A percentile compares a stretch with the other conserved stretches of the same genome.
Evolutionary conservation across 140 eudicot genomes (phyloP).

Genomic region (Erigeron philadelphicus): DNA sequence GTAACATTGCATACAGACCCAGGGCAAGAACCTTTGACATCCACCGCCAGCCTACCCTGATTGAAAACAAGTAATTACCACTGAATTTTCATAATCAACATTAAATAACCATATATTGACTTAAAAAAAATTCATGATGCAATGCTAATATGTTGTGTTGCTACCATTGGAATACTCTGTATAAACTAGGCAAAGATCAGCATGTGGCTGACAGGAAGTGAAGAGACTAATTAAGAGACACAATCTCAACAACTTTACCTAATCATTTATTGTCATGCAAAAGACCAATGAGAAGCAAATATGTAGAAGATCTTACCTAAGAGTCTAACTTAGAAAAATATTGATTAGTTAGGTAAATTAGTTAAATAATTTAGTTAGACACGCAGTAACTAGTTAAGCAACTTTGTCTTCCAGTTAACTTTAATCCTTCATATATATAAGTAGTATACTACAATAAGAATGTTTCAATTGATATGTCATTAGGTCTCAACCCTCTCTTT

Average conservation of each 20-base stretch:
- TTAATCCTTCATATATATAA: too few species aligned
- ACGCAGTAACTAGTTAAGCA: too few species aligned
- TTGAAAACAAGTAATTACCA: conserved; percentile 38
- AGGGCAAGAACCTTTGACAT: conserved; percentile 59
- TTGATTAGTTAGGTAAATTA: too few species aligned
- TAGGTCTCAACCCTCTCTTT: too few species aligned
- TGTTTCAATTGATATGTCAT: too few species aligned
- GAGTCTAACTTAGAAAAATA: not conserved
- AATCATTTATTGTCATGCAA: not conserved
- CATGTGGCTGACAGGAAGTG: not conserved
- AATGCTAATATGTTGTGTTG: not conserved
- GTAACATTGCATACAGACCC: conserved; percentile 62
- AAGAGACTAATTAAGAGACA: not conserved
- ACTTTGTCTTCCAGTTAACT: too few species aligned
- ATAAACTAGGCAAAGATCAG: not conserved
- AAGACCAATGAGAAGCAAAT: not conserved
- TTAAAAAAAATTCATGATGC: not conserved
- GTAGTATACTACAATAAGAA: too few species aligned
- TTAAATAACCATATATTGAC: not conserved
- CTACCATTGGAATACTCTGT: not conserved
- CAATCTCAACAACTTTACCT: not conserved
- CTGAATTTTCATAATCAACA: not conserved
- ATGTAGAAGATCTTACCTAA: not conserved
- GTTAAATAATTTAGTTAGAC: too few species aligned
- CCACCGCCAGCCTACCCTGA: conserved; percentile 94